A percentile compares a stretch with the other conserved stretches of the same genome.
phyloP scores from a whole-genome alignment of 176 grass and related monocot species.

The Neostapfia colusana region DNA sequence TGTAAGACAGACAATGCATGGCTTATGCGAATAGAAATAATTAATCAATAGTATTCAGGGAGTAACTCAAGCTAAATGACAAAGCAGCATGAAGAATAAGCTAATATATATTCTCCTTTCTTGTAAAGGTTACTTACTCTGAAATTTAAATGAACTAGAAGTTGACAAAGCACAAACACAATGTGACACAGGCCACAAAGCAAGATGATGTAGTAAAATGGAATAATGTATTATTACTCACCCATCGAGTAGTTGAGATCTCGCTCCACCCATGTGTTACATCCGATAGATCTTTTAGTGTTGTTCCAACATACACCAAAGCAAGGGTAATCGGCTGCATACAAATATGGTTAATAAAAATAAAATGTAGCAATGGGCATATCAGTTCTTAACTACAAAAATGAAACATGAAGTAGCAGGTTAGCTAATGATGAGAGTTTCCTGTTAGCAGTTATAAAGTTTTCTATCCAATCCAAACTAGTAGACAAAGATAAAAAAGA shows the following conservation, averaged over 20 bases:
- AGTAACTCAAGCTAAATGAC: neutral
- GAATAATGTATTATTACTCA: slow-evolving; percentile 43
- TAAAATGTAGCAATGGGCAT: neutral
- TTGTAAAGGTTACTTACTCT: too few species aligned
- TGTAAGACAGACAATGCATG: too few species aligned
- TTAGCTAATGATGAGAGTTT: too few species aligned
- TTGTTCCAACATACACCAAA: slow-evolving; percentile 95
- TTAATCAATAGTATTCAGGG: too few species aligned
- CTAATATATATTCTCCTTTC: slow-evolving; percentile 14
- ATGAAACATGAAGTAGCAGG: neutral
- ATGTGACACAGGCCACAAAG: neutral
- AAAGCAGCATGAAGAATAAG: neutral
- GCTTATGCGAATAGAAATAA: too few species aligned
- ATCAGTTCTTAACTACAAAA: neutral
- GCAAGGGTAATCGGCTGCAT: slow-evolving; percentile 90
- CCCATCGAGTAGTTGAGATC: slow-evolving; percentile 90
- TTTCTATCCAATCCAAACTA: too few species aligned
- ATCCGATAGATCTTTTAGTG: slow-evolving; percentile 97
- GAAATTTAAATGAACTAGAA: too few species aligned
- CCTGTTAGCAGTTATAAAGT: too few species aligned
- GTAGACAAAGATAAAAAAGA: too few species aligned
- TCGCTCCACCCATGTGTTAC: slow-evolving; percentile 98
- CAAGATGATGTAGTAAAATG: slow-evolving; percentile 27
- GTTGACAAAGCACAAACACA: slow-evolving; percentile 26
- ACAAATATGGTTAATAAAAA: slow-evolving; percentile 35